Conservation (phyloP, 306 rosid genomes). For the Echinosophora koreensis region DNA sequence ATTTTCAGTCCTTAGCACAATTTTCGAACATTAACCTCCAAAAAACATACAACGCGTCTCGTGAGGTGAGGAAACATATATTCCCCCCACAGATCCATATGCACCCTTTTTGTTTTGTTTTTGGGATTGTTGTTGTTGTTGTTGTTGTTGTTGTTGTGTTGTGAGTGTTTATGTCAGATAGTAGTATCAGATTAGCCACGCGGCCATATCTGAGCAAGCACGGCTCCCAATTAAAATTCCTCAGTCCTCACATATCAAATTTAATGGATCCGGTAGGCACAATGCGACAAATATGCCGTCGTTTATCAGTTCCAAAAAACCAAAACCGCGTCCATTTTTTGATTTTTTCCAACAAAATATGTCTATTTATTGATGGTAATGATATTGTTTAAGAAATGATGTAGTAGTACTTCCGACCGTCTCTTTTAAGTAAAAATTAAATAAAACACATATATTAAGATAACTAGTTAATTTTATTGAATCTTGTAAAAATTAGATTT, state of each 20-base stretch:
- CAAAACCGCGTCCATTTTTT: constrained; percentile 60
- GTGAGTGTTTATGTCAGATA: not conserved
- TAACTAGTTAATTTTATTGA: too few species aligned
- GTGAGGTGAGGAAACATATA: not conserved
- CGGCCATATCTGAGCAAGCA: constrained; percentile 36
- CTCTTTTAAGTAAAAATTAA: too few species aligned
- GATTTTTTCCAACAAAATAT: too few species aligned
- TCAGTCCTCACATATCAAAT: constrained; percentile 56
- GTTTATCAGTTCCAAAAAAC: constrained; percentile 51
- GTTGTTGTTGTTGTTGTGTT: not conserved
- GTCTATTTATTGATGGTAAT: too few species aligned
- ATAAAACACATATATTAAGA: too few species aligned
- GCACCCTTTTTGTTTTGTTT: constrained; percentile 35
- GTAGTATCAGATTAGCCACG: constrained; percentile 16
- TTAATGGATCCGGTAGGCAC: constrained; percentile 39
- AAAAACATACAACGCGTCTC: too few species aligned
- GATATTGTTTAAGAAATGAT: too few species aligned
- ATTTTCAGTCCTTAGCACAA: too few species aligned
- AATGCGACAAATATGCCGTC: constrained; percentile 61
- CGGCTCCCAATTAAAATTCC: constrained; percentile 28
- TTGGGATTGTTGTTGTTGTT: not conserved
- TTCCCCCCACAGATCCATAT: constrained; percentile 53
- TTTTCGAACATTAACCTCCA: too few species aligned
- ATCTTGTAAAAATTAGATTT: too few species aligned
- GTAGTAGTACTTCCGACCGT: too few species aligned